Conservation (phyloP, 176 grass and related monocot genomes). For the Tillandsia fasciculata region DNA sequence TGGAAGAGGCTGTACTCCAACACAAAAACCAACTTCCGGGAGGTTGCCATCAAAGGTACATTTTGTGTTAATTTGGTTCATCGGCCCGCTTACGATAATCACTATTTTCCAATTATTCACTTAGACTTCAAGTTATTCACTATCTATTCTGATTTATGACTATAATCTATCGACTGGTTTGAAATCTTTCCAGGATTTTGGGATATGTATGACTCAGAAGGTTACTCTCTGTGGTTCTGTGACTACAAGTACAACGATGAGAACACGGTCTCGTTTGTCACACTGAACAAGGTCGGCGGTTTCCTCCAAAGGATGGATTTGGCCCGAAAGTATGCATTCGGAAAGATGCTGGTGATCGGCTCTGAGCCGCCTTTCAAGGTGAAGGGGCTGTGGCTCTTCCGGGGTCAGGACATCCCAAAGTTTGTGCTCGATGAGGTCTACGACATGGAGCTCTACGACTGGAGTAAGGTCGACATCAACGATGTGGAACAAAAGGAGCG, state of each 20-base stretch:
- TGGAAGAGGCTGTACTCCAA: slow-evolving; percentile 91
- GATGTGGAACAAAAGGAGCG: slow-evolving; percentile 72
- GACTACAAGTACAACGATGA: slow-evolving; percentile 99
- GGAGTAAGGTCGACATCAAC: slow-evolving; percentile 70
- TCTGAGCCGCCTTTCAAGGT: slow-evolving; percentile 59
- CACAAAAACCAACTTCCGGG: slow-evolving; percentile 80
- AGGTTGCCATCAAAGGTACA: slow-evolving; percentile 84
- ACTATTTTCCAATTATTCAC: too few species aligned
- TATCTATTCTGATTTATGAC: too few species aligned
- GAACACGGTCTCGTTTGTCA: slow-evolving; percentile 81
- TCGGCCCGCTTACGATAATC: too few species aligned
- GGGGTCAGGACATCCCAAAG: slow-evolving; percentile 53
- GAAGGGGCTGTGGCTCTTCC: slow-evolving; percentile 82
- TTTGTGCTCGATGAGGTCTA: slow-evolving; percentile 76
- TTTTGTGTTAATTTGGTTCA: not conserved
- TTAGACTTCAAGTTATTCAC: too few species aligned
- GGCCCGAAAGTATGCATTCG: slow-evolving; percentile 73
- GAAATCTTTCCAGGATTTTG: slow-evolving; percentile 65
- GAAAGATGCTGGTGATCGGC: slow-evolving; percentile 84
- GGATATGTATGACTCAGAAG: slow-evolving; percentile 96
- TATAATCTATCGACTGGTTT: too few species aligned
- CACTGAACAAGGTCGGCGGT: slow-evolving; percentile 88
- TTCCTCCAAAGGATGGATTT: slow-evolving; percentile 96
- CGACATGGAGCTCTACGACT: slow-evolving; percentile 82
- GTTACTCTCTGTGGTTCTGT: slow-evolving; percentile 97